Conservation (phyloP, 495 filamentous ascomycete genomes). For the Aspergillus hancockii region DNA sequence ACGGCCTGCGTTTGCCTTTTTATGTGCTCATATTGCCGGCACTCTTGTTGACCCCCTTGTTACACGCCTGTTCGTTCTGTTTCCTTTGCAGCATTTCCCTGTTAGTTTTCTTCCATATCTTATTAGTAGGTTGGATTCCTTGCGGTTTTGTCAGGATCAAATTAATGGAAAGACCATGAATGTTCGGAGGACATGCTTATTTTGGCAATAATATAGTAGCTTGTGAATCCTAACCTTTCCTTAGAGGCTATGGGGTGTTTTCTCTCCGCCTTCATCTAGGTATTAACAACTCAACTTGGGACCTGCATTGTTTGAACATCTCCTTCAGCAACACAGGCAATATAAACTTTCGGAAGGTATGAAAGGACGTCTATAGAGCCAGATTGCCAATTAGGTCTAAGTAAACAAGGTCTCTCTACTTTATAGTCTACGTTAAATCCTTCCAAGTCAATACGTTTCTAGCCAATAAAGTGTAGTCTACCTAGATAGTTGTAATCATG, state of each 20-base stretch:
- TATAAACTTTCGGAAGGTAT: too few species aligned
- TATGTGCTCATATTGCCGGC: slow-evolving; percentile 19
- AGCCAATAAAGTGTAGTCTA: too few species aligned
- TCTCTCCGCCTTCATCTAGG: background rate
- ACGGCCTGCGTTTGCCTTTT: slow-evolving; percentile 37
- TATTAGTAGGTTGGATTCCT: slow-evolving; percentile 46
- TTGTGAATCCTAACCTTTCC: background rate
- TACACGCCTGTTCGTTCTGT: slow-evolving; percentile 27
- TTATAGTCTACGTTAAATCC: too few species aligned
- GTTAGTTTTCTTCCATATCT: slow-evolving; percentile 34
- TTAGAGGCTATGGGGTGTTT: background rate
- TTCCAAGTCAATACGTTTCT: too few species aligned
- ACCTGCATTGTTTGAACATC: too few species aligned
- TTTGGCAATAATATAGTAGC: slow-evolving; percentile 4
- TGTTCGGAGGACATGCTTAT: slow-evolving; percentile 19
- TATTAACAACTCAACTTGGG: too few species aligned
- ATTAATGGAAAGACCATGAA: slow-evolving; percentile 42
- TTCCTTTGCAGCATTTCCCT: slow-evolving; percentile 29
- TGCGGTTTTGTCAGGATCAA: slow-evolving; percentile 39
- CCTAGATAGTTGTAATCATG: too few species aligned
- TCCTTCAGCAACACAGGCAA: too few species aligned
- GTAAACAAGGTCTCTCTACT: too few species aligned
- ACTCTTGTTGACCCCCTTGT: slow-evolving; percentile 6
- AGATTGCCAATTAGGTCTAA: too few species aligned
- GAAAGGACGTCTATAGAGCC: too few species aligned